Base-by-base conservation (phyloP, 257 asterid species). In the Fraxinus anomala region DNA sequence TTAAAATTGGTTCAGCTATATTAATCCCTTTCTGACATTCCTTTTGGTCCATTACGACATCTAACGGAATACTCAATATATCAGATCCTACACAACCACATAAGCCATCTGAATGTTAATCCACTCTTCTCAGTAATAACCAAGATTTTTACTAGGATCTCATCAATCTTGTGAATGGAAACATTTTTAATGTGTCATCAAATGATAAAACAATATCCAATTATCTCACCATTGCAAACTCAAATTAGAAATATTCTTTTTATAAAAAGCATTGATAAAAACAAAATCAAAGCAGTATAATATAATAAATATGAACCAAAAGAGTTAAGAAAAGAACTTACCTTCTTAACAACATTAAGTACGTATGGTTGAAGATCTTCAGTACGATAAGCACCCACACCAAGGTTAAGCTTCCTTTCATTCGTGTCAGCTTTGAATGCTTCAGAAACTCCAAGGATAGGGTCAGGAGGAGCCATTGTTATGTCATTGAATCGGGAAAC, bases 391-490 rank as follows among this genome's bases (percentile, higher is more conserved):
- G 98, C 98, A 79, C 99, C 98, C 5, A 95, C 98, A 21, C 97
- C 98, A 81, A 95, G 99, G 85, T 95, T 95, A 63, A 93, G 93
- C 88, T 95, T 95, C 91, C 90, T 80, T 70, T 93, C 99, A 75
- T 87, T 21, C 8, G 89, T 89, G 83, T 95, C 99, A n/a, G 97
- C 97, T 85, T 72, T 91, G 86, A 95, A 95, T 72, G 99, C 98
- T 80, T 95, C 99, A 72, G 99, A 93, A 76, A 95, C 99, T 59
- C 97, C 98, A 56, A 95, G 98, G 80, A 95, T 93, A 70, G 98
- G 99, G 85, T 95, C 99, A 31, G 99, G 94, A 69, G 99, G 99
- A 72, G 99, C 98, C 99, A 95, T 90, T 37, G 94, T 80, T 59
- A 95, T 75, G 80, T 84, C 84, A 77, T 83, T 89, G 79, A 93